Conservation (phyloP, 305 asterid species). For the Fraxinus sp. region DNA sequence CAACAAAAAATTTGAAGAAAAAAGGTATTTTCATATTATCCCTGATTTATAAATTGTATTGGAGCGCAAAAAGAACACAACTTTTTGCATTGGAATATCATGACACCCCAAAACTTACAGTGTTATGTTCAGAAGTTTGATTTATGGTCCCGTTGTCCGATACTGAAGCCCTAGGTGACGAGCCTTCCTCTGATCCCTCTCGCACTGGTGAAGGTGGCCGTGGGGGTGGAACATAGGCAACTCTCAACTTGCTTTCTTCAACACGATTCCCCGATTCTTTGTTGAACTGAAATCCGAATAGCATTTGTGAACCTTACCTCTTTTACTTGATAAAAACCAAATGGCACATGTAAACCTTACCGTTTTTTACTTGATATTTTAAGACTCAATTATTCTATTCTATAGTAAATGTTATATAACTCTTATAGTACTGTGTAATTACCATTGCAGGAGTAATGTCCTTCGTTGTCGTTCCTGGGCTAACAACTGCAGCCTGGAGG, state of each 20-base stretch:
- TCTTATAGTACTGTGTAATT: conserved; percentile 2
- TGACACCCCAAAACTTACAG: conserved; percentile 46
- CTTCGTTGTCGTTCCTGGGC: conserved; percentile 54
- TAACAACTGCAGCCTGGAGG: conserved; percentile 69
- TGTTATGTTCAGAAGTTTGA: conserved; percentile 56
- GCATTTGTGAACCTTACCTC: neutral
- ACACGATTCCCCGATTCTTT: conserved; percentile 87
- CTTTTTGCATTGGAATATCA: neutral
- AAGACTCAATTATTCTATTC: neutral
- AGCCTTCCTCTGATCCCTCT: conserved; percentile 96
- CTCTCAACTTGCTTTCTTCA: conserved; percentile 91
- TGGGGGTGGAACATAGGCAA: conserved; percentile 67
- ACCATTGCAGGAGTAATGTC: conserved; percentile 91
- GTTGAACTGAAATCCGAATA: conserved; percentile 52
- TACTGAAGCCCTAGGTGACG: conserved; percentile 90
- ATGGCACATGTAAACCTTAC: conserved; percentile 5
- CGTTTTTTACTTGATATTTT: neutral
- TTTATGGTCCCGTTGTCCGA: conserved; percentile 72
- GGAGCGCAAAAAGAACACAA: neutral
- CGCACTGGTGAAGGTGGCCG: conserved; percentile 91
- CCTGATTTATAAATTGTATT: neutral
- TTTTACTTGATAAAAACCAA: conserved; percentile 2
- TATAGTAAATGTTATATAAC: neutral
- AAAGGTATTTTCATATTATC: neutral
- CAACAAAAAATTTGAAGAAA: conserved; percentile 24